phyloP scores from a whole-genome alignment of 2,329 filamentous ascomycete species.

The Monosporascus sp. region DNA sequence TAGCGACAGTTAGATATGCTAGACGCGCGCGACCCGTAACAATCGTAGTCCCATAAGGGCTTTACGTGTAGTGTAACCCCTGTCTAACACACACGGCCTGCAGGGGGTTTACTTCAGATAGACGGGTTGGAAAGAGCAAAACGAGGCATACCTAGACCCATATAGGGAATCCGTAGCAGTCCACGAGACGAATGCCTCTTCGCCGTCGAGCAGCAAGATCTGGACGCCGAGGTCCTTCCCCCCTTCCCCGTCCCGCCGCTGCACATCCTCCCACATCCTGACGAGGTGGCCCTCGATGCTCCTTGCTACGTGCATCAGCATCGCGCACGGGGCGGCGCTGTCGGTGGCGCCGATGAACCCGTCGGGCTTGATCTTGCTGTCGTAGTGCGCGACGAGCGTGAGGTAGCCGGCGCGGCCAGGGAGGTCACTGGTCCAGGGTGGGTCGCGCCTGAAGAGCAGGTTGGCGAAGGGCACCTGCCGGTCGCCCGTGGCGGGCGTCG shows the following conservation, averaged over 20 bases:
- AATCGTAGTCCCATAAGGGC: too few relatives aligned
- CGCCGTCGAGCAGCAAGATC: slow-evolving; percentile 74
- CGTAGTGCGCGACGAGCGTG: slow-evolving; percentile 80
- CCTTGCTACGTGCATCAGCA: slow-evolving; percentile 72
- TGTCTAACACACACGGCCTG: too few relatives aligned
- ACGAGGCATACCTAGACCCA: slow-evolving; percentile 54
- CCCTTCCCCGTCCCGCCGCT: slow-evolving; percentile 45
- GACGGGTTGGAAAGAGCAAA: background rate
- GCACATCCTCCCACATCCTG: slow-evolving; percentile 68
- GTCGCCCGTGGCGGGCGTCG: slow-evolving; percentile 59
- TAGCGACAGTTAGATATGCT: background rate
- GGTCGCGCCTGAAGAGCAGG: slow-evolving; percentile 70
- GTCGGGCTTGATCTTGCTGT: slow-evolving; percentile 65
- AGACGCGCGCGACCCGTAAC: too few relatives aligned
- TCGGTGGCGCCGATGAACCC: slow-evolving; percentile 84
- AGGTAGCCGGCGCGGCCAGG: slow-evolving; percentile 70
- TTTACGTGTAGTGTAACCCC: too few relatives aligned
- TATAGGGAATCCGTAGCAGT: slow-evolving; percentile 70
- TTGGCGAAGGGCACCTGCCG: slow-evolving; percentile 69
- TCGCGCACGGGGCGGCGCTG: slow-evolving; percentile 77
- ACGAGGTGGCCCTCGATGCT: slow-evolving; percentile 67
- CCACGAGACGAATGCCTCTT: slow-evolving; percentile 74
- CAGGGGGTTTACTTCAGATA: too few relatives aligned
- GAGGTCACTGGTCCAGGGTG: slow-evolving; percentile 66
- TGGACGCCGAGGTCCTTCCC: slow-evolving; percentile 70